phyloP scores from a whole-genome alignment of 2,329 filamentous ascomycete species.

The Penicillium sp. region DNA sequence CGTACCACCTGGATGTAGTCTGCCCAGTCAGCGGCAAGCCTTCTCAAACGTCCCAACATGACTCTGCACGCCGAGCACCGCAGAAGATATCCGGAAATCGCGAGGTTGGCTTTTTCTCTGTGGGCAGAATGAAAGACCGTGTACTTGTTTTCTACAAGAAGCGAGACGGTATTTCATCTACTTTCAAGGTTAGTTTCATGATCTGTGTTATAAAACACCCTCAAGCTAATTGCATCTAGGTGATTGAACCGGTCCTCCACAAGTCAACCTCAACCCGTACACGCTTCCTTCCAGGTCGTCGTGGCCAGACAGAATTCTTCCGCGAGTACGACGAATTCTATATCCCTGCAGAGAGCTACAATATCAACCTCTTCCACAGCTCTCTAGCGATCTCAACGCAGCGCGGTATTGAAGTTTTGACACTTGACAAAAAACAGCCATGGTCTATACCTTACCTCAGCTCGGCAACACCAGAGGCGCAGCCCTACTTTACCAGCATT shows the following conservation, averaged over 20 bases:
- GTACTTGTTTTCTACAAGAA: slow-evolving; percentile 96
- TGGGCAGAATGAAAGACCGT: slow-evolving; percentile 94
- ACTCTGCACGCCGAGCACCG: slow-evolving; percentile 78
- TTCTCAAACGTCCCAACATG: slow-evolving; percentile 53
- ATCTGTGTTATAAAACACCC: background rate
- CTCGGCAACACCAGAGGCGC: slow-evolving; percentile 55
- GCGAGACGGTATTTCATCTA: slow-evolving; percentile 84
- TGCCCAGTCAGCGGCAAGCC: slow-evolving; percentile 50
- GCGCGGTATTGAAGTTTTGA: slow-evolving; percentile 92
- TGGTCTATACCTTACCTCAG: slow-evolving; percentile 84
- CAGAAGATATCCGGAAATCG: slow-evolving; percentile 82
- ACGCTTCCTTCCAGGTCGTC: slow-evolving; percentile 59
- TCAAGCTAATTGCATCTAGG: slow-evolving; percentile 42
- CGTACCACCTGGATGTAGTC: slow-evolving; percentile 88
- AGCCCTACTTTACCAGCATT: slow-evolving; percentile 72
- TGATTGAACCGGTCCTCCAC: slow-evolving; percentile 91
- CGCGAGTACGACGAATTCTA: slow-evolving; percentile 99
- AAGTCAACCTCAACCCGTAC: slow-evolving; percentile 82
- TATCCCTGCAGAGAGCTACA: slow-evolving; percentile 90
- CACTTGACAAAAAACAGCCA: slow-evolving; percentile 92
- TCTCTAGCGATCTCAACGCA: slow-evolving; percentile 88
- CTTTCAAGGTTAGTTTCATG: slow-evolving; percentile 63
- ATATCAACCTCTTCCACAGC: slow-evolving; percentile 92
- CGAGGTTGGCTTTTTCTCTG: slow-evolving; percentile 95
- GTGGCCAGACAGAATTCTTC: slow-evolving; percentile 87